Conservation (phyloP, 1,284 basidiomycete species). For the Cutaneotrichosporon cavernicola region DNA sequence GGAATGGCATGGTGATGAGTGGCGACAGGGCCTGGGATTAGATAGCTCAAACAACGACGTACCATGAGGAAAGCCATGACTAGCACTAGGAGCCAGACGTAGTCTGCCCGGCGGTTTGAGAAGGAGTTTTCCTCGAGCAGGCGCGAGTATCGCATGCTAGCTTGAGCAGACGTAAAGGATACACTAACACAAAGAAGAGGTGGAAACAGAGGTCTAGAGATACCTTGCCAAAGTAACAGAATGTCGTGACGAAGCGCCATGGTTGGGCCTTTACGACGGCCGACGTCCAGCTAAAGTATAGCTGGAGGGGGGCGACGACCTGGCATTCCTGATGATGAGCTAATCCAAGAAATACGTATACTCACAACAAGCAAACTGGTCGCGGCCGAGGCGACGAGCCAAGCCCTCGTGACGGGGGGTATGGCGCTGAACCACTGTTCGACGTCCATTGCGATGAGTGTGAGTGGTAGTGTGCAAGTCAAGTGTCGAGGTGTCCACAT, state of each 20-base stretch:
- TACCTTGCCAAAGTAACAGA: conserved; percentile 92
- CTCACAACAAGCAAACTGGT: conserved; percentile 80
- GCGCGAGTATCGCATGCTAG: conserved; percentile 89
- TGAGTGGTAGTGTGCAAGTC: too few relatives aligned
- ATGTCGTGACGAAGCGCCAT: conserved; percentile 86
- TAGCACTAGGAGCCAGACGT: conserved; percentile 84
- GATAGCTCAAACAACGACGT: neutral
- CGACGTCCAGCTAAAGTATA: conserved; percentile 85
- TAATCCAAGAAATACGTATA: conserved; percentile 23
- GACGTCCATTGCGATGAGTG: conserved; percentile 24
- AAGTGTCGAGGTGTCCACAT: too few relatives aligned
- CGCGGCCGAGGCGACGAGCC: conserved; percentile 72
- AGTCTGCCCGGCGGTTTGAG: conserved; percentile 83
- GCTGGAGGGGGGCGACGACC: conserved; percentile 79
- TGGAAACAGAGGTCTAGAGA: conserved; percentile 95
- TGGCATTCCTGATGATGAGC: conserved; percentile 72
- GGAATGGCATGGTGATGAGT: conserved; percentile 80
- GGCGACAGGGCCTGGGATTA: conserved; percentile 69
- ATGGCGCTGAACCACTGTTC: conserved; percentile 72
- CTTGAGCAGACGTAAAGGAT: neutral
- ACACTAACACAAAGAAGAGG: conserved; percentile 96
- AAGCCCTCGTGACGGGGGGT: conserved; percentile 80
- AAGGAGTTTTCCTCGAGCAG: conserved; percentile 96
- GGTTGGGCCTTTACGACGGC: conserved; percentile 77
- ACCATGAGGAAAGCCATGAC: conserved; percentile 80